Evolutionary conservation across 179 eudicot species (phyloP).

Genomic region (Heliamphora ciliata): DNA sequence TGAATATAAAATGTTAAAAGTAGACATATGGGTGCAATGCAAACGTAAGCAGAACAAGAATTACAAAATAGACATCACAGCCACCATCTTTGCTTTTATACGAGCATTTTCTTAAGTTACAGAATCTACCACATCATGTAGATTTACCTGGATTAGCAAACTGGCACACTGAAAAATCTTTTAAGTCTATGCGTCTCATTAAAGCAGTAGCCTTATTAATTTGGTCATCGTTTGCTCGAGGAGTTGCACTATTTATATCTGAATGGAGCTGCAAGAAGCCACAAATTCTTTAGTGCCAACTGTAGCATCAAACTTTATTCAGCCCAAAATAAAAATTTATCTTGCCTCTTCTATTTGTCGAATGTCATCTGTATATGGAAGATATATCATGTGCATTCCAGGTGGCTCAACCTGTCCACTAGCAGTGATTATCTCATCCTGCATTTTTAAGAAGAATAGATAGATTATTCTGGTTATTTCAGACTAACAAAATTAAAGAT

Average conservation of each 20-base stretch:
- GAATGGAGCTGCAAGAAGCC: constrained; percentile 48
- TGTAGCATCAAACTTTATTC: background rate
- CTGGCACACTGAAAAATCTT: constrained; percentile 86
- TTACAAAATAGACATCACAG: background rate
- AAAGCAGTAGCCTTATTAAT: constrained; percentile 61
- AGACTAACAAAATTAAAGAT: constrained; percentile 1
- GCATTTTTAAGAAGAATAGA: constrained; percentile 18
- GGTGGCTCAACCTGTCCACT: constrained; percentile 96
- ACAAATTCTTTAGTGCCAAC: constrained; percentile 11
- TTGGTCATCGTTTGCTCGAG: constrained; percentile 69
- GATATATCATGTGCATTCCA: constrained; percentile 95
- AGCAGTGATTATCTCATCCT: constrained; percentile 72
- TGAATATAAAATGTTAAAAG: background rate
- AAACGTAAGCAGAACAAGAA: background rate
- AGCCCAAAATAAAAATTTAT: background rate
- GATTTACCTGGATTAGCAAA: constrained; percentile 88
- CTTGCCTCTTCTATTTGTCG: constrained; percentile 82
- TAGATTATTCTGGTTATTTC: background rate
- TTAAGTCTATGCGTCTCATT: constrained; percentile 69
- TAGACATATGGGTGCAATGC: too few relatives aligned
- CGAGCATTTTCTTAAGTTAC: background rate
- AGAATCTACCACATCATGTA: background rate
- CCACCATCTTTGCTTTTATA: background rate
- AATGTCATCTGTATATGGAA: constrained; percentile 95
- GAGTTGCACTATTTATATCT: constrained; percentile 35